Percentiles rank a stretch among this genome's conserved stretches.
These are phyloP conservation scores for Immersiporthe knoxdaviesiana DNA, from an alignment of 2,329 filamentous ascomycete genomes.

Conservation along the genomic window DNA sequence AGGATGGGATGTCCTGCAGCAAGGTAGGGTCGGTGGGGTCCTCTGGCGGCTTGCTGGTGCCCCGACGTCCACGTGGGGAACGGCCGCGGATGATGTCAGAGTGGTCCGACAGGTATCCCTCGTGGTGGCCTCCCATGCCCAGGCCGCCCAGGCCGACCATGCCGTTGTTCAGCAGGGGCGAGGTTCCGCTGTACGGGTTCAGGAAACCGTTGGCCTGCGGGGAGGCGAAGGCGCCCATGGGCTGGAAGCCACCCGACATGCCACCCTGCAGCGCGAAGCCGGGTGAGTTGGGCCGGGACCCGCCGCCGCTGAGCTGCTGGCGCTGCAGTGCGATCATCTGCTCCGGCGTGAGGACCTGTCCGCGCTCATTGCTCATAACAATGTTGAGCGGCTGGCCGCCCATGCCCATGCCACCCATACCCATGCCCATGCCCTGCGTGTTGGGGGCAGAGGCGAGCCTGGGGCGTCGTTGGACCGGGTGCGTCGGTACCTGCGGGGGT, in stretches of 20 bases:
- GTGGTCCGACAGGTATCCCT: constrained; percentile 92
- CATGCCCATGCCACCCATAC: constrained; percentile 14
- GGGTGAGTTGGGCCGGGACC: constrained; percentile 85
- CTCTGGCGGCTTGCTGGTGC: constrained; percentile 96
- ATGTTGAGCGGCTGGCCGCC: constrained; percentile 64
- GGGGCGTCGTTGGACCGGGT: constrained; percentile 85
- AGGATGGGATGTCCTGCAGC: constrained; percentile 92
- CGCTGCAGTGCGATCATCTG: constrained; percentile 80
- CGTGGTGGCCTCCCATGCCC: constrained; percentile 68
- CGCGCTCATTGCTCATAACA: constrained; percentile 93
- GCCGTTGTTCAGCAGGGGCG: constrained; percentile 70
- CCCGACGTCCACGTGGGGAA: constrained; percentile 87
- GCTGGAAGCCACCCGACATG: constrained; percentile 51
- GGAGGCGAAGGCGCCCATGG: constrained; percentile 76
- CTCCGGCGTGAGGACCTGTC: constrained; percentile 82
- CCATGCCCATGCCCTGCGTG: constrained; percentile 56
- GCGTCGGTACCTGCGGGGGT: constrained; percentile 94
- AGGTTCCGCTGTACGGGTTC: constrained; percentile 78
- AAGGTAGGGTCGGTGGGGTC: constrained; percentile 91
- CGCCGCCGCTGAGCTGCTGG: constrained; percentile 56
- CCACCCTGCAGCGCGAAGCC: constrained; percentile 76
- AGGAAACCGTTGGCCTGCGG: constrained; percentile 95
- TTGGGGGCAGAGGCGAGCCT: constrained; percentile 66
- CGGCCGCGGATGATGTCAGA: constrained; percentile 89
- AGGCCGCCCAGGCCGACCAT: constrained; percentile 71